phyloP scores from a whole-genome alignment of 768 basidiomycete genomes.

The Cyclocybe aegerita region DNA sequence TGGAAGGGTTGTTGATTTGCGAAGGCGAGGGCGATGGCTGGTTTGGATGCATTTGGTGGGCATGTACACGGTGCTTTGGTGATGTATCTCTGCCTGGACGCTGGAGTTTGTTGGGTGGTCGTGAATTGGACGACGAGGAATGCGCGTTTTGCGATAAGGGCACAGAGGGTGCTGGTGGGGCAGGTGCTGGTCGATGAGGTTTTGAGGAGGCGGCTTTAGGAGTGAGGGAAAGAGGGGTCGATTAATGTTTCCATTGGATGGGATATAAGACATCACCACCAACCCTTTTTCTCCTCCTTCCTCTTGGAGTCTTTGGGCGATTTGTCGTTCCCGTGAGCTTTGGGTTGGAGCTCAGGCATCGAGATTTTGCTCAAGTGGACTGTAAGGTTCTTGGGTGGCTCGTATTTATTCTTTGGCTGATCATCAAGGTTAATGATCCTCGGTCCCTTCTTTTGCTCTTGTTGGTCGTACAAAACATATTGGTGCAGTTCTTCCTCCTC shows the following conservation, averaged over 20 bases:
- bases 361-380: constrained; percentile 85
- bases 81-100: constrained; percentile 14
- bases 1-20: constrained; percentile 38
- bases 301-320: constrained; percentile 32
- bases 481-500: constrained; percentile 69
- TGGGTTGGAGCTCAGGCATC: constrained; percentile 80
- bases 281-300: constrained; percentile 45
- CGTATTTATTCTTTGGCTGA: constrained; percentile 52
- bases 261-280: constrained; percentile 22
- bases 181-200: constrained; percentile 12
- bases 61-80: constrained; percentile 20
- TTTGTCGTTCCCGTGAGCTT: constrained; percentile 28
- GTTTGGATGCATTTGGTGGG: constrained; percentile 33
- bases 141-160: constrained; percentile 4
- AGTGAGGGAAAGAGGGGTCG: constrained; percentile 5
- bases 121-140: constrained; percentile 7
- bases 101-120: constrained; percentile 17
- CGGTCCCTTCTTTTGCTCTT: constrained; percentile 49
- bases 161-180: constrained; percentile 4
- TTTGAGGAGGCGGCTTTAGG: constrained; percentile 7
- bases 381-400: constrained; percentile 64
- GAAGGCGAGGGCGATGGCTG: constrained; percentile 43
- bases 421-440: constrained; percentile 71
- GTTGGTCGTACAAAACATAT: constrained; percentile 72
- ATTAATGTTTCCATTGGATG: constrained; percentile 10